Conservation (phyloP, 306 rosid species). For the Citrullus amarus region DNA sequence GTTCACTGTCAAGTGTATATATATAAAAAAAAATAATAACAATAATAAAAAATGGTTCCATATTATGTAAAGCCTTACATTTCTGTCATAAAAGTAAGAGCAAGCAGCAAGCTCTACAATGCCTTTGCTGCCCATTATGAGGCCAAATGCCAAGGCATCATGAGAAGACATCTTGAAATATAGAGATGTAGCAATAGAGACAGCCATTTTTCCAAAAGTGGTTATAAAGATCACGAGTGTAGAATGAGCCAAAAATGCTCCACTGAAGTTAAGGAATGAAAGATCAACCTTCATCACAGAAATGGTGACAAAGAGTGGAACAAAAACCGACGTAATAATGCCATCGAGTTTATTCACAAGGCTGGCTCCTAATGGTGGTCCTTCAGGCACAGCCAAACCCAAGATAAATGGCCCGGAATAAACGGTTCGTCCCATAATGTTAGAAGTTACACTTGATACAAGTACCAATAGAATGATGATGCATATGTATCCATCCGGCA, state of each 20-base stretch:
- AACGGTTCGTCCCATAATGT: neutral
- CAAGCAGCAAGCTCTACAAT: conserved; percentile 37
- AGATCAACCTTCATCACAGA: conserved; percentile 37
- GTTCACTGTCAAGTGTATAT: neutral
- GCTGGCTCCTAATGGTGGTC: conserved; percentile 62
- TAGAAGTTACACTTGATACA: conserved; percentile 12
- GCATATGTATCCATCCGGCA: conserved; percentile 33
- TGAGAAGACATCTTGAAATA: conserved; percentile 23
- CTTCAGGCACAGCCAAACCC: conserved; percentile 58
- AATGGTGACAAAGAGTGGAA: conserved; percentile 45
- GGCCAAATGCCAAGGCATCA: conserved; percentile 29
- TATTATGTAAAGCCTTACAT: conserved; percentile 16
- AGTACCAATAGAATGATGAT: conserved; percentile 19
- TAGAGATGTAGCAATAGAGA: conserved; percentile 16
- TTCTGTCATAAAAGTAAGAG: conserved; percentile 17
- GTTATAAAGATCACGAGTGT: neutral
- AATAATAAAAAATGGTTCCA: too few relatives aligned
- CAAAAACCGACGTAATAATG: conserved; percentile 23
- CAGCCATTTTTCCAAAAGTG: conserved; percentile 5
- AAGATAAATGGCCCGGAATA: conserved; percentile 37
- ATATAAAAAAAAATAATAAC: too few relatives aligned
- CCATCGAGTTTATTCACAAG: conserved; percentile 42
- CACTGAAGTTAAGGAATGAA: neutral
- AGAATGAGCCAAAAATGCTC: neutral
- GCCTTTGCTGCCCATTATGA: conserved; percentile 52